Base-by-base conservation (phyloP, 2,329 filamentous ascomycete species). In the Neofusicoccum parvum region DNA sequence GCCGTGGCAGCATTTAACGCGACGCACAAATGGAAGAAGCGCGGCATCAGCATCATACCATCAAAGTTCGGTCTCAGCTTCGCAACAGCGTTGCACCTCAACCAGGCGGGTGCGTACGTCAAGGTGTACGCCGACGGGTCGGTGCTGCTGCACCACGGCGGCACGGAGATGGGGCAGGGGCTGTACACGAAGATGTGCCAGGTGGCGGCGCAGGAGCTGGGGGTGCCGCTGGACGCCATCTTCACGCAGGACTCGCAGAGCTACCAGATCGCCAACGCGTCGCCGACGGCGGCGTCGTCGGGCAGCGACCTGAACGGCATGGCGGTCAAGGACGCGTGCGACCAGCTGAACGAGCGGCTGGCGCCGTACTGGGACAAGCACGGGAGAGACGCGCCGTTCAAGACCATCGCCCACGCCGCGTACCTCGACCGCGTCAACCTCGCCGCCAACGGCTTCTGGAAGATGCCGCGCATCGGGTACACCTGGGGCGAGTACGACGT, bases 31-130 rank as follows among this genome's bases (percentile, higher is more conserved):
- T 98, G 94, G 94, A 92, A 92, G 74, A 97, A 97, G 82, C 89
- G 94, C 62, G 94, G 94, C 0, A 81, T 91, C 64, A 89, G 92
- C 6, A 79, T 98, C 10, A 89, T 98, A 54, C 95, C 94, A 0
- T 97, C 94, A 50, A 98, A 98, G 74, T 98, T 98, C 71, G 94
- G 94, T 71, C 97, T 98, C 71, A 96, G 92, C 1, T 98, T 97
- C 65, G 76, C 76, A 76, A 97, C 94, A 0, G 94, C 94, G 0
- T 82, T 97, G 2, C 97, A 95, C 82, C 85, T 98, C 70, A 98
- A 98, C 76, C 94, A 98, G 77, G 94, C 94, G 1, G 93, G 92
- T 64, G 94, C 94, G 1, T 82, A 97, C 60, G 92, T 98, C 9
- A 94, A 98, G 77, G 92, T 98, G 67, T 98, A 97, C 75, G 94